phyloP scores from a whole-genome alignment of 352 stramenopile genomes.

The Phytophthora pinifolia region DNA sequence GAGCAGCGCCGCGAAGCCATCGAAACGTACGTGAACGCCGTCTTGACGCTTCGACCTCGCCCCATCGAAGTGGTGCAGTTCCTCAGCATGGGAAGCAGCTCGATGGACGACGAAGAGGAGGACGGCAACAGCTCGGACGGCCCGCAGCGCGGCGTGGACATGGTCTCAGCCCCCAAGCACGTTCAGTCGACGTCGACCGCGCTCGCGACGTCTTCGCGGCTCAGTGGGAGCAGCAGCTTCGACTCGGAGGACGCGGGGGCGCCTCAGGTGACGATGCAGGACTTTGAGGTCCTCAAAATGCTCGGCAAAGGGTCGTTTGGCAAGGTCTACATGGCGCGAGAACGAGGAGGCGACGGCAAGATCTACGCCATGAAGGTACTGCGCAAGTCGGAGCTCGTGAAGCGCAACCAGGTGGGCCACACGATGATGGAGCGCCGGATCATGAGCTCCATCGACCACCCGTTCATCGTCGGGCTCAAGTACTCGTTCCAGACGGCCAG shows the following conservation, averaged over 20 bases:
- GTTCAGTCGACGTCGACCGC: constrained; percentile 33
- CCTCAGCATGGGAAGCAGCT: constrained; percentile 41
- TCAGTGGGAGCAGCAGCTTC: constrained; percentile 28
- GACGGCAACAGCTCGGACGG: constrained; percentile 49
- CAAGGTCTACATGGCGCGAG: constrained; percentile 97
- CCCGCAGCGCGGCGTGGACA: constrained; percentile 25
- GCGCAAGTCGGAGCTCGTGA: constrained; percentile 86
- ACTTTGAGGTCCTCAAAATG: constrained; percentile 98
- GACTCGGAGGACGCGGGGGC: constrained; percentile 21
- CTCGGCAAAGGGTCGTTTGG: constrained; percentile 97
- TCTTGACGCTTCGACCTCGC: constrained; percentile 68
- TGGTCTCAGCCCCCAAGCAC: constrained; percentile 27
- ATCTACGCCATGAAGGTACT: constrained; percentile 91
- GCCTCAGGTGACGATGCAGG: constrained; percentile 62
- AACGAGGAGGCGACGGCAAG: constrained; percentile 67
- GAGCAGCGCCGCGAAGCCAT: constrained; percentile 81
- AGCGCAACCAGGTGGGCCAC: constrained; percentile 86
- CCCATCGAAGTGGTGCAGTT: constrained; percentile 74
- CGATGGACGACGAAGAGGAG: constrained; percentile 63
- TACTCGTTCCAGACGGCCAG: constrained; percentile 91
- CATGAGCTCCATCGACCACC: constrained; percentile 92
- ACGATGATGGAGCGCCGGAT: constrained; percentile 90
- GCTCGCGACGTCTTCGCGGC: constrained; percentile 19
- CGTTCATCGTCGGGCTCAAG: constrained; percentile 96
- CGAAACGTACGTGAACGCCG: constrained; percentile 82